Percentiles rank a stretch among this genome's conserved stretches.
Conservation (phyloP, 73 alveolate genomes). For the Paramecium primaurelia region DNA sequence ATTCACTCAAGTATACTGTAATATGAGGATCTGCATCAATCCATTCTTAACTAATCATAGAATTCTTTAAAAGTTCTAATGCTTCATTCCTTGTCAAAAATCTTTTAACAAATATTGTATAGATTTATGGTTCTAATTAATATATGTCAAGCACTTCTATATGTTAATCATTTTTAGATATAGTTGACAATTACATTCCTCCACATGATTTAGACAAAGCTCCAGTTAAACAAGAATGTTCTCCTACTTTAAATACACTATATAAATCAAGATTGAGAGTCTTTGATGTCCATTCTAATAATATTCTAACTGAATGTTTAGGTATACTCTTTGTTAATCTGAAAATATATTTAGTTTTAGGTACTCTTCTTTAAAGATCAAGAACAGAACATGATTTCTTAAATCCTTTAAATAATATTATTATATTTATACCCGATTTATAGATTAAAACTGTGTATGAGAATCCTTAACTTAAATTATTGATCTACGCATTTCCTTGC, state of each 20-base stretch:
- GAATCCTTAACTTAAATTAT: neutral
- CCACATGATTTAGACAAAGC: neutral
- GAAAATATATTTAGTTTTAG: neutral
- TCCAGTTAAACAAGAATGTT: neutral
- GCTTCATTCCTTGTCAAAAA: neutral
- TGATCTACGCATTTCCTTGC: neutral
- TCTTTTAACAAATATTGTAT: neutral
- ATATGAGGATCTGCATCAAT: constrained; percentile 2
- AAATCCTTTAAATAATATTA: neutral
- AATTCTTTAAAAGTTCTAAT: neutral
- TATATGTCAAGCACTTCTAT: neutral
- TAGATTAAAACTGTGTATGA: neutral
- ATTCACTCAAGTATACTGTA: neutral
- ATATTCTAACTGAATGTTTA: neutral
- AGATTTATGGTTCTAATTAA: neutral
- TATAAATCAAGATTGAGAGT: neutral
- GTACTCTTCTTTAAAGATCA: neutral
- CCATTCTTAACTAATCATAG: neutral
- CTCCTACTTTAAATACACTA: neutral
- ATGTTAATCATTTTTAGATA: neutral
- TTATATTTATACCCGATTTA: neutral
- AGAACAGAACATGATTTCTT: neutral
- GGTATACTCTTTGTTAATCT: neutral
- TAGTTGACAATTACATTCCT: neutral
- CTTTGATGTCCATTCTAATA: constrained; percentile 6